Evolutionary conservation across 495 filamentous ascomycete species (phyloP), one percentile per base, ranked within the genome.

Genomic region (Hyaloscypha variabilis): DNA sequence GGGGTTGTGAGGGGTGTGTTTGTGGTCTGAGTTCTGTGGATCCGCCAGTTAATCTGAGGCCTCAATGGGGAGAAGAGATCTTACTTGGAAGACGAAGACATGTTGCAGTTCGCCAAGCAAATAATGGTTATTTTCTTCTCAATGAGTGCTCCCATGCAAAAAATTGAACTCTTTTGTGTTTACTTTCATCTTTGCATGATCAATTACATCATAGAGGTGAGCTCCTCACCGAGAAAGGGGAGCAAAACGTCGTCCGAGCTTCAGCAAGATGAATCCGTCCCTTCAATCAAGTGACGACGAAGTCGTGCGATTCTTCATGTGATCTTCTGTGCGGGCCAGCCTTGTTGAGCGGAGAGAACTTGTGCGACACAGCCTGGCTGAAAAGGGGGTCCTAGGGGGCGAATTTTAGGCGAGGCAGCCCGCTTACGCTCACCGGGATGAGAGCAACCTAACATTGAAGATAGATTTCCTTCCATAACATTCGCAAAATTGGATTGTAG

Each of bases 321-420:
- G 51, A 54, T 54, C 13, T 28, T 42, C 3, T 8, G 2, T 19
- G 8, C 13, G 23, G 29, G 34, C 56, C 29, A 11, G 26, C n/a
- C 4, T 42, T 1, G 29, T 25, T 36, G 17, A 42, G 57, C 57
- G 57, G 57, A 59, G 57, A 59, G 57, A 39, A 36, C 24, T 42
- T 46, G 13, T 31, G 29, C 57, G 57, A 42, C 34, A 0, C 6
- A 34, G 21, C 26, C 26, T 31, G 30, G 4, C 14, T 34, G 30
- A 11, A 13, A 14, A 19, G 21, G 11, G 10, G 30, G 10, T 54
- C 21, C 21, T 3, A 23, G 21, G 51, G 51, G 51, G 25, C 25
- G 51, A 28, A 11, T 6, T 57, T 57, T 28, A 28, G 17, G 28
- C 54, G 26, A 57, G 6, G 24, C 54, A 10, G 6, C 25, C 6